phyloP scores from a whole-genome alignment of 163 green algal genomes.

The Chlorella variabilis region DNA sequence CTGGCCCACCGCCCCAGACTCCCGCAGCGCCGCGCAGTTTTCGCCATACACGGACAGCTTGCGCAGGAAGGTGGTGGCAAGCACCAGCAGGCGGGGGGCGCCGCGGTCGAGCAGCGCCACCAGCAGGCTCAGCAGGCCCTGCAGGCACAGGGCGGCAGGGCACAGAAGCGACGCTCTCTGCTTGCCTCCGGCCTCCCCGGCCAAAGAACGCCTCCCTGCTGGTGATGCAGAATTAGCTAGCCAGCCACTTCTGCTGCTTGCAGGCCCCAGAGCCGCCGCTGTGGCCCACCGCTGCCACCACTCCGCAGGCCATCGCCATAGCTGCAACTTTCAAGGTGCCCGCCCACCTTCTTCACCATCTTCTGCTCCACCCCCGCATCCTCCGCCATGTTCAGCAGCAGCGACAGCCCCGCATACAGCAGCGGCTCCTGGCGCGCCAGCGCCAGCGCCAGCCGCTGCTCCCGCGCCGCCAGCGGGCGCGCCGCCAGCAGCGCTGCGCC shows the following conservation, averaged over 20 bases:
- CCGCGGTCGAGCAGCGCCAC: slow-evolving; percentile 75
- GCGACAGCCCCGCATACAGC: slow-evolving; percentile 80
- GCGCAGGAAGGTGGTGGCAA: slow-evolving; percentile 84
- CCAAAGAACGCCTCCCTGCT: not conserved
- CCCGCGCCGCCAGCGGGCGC: slow-evolving; percentile 14
- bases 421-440: slow-evolving; percentile 83
- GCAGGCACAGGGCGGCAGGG: not conserved
- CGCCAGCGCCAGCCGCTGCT: slow-evolving; percentile 64
- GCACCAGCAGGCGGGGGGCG: slow-evolving; percentile 84
- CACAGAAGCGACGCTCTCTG: no score
- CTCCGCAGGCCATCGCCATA: no score
- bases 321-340: no score
- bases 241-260: no score
- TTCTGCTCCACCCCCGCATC: slow-evolving; percentile 81
- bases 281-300: no score
- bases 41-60: slow-evolving; percentile 86
- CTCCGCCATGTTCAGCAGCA: slow-evolving; percentile 90
- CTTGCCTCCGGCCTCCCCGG: no score
- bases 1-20: not conserved
- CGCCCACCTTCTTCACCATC: slow-evolving; percentile 87
- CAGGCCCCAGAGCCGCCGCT: no score
- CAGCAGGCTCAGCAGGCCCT: slow-evolving; percentile 82
- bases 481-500: slow-evolving; percentile 15
- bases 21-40: slow-evolving; percentile 45
- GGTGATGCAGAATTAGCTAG: not conserved